Conservation (phyloP, 2,329 filamentous ascomycete species). For the Colletotrichum magnum region DNA sequence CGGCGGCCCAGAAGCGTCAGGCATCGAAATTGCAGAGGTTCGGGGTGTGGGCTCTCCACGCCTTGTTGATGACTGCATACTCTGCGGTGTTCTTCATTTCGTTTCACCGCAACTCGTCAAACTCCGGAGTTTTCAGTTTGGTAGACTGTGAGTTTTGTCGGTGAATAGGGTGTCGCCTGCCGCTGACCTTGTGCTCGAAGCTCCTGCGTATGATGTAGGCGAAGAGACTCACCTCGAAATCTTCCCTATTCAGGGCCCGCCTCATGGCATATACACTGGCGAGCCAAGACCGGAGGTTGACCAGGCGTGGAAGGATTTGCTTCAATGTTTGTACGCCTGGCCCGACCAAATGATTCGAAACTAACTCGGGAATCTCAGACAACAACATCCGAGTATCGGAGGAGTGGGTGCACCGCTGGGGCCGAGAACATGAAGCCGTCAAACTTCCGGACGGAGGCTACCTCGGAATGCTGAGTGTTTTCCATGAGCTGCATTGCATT, state of each 20-base stretch:
- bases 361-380: conserved; percentile 3
- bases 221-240: conserved; percentile 33
- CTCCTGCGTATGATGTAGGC: conserved; percentile 21
- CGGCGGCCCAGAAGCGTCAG: neutral
- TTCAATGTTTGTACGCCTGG: conserved; percentile 16
- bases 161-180: no score
- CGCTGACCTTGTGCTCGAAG: conserved; percentile 3
- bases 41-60: conserved; percentile 28
- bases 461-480: conserved; percentile 38
- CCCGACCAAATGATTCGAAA: accelerated
- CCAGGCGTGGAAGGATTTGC: conserved; percentile 34
- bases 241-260: conserved; percentile 37
- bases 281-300: conserved; percentile 36
- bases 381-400: conserved; percentile 39
- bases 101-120: neutral
- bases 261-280: conserved; percentile 35
- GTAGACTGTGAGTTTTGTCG: conserved; percentile 19
- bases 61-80: conserved; percentile 15
- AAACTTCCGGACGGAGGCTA: conserved; percentile 38
- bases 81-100: conserved; percentile 21
- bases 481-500: conserved; percentile 38
- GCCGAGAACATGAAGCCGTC: conserved; percentile 33
- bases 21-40: neutral
- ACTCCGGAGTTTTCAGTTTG: conserved; percentile 19
- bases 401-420: conserved; percentile 36